Base-by-base conservation (phyloP, 805 yeast genomes). In the Jamesozyma jinghongensis region DNA sequence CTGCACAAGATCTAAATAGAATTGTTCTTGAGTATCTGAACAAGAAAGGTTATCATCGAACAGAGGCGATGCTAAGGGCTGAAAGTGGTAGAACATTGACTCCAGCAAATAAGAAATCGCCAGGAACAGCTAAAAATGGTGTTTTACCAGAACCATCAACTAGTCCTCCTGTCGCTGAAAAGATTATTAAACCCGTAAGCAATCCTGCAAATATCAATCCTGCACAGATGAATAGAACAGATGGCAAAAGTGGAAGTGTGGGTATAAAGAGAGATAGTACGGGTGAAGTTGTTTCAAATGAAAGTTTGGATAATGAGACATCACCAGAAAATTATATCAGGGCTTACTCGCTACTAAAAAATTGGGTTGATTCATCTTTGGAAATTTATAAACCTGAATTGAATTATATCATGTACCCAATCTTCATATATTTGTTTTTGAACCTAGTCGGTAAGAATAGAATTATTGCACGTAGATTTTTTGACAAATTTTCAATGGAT, bases 301-400 rank as follows among this genome's bases (percentile, higher is more conserved):
- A 50, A 37, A 43, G 50, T 35, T 19, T 52, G 20, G 50, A 51
- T 32, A 51, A 48, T 14, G 44, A 48, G n/a, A 59, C 57, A 5
- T 45, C 60, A 40, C 88, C 95, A 1, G 81, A 77, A 26, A 70
- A 76, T 43, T 88, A 84, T 59, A 68, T 73, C n/a, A 71, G 85
- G 35, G 95, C 94, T 1, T 92, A 87, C 63, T 68, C 79, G 14
- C 72, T 85, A 59, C 73, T 87, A 46, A 74, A 84, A 46, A 79
- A 79, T 37, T 92, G 97, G 97, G 84, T 85, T 32, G 95, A 86
- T 51, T 73, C 85, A 14, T 86, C 96, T 0, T 70, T 92, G 51
- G 98, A 90, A 60, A 72, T 92, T 63, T 92, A 92, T 63, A 82
- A 77, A 62, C 87, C 94, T 14, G 97, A 92, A 61, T 70, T 92